Evolutionary conservation across 352 stramenopile species (phyloP).

Genomic region (Phytopythium boreale): DNA sequence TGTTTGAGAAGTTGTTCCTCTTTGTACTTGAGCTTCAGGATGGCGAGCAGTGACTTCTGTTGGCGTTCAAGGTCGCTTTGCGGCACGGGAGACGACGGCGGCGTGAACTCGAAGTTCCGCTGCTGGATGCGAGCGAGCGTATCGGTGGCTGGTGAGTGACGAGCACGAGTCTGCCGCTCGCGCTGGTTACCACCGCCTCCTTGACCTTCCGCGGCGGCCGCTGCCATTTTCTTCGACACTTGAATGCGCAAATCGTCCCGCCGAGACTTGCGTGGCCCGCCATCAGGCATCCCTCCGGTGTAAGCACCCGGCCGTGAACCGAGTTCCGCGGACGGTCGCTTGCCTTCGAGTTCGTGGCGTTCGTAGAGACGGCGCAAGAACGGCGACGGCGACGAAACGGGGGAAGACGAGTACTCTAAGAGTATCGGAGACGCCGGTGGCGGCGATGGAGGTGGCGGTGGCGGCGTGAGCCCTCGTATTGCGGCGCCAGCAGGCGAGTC

Average conservation of each 20-base stretch:
- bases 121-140: conserved; percentile 5
- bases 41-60: conserved; percentile 55
- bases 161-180: conserved; percentile 1
- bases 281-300: not conserved
- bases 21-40: conserved; percentile 57
- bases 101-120: conserved; percentile 32
- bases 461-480: not conserved
- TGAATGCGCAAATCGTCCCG: conserved; percentile 69
- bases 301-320: not conserved
- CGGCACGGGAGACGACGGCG: conserved; percentile 60
- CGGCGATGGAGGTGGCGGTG: not conserved
- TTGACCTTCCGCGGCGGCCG: conserved; percentile 15
- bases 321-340: not conserved
- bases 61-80: conserved; percentile 58
- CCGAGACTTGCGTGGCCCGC: conserved; percentile 16
- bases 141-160: conserved; percentile 5
- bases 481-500: not conserved
- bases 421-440: conserved; percentile 13
- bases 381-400: conserved; percentile 24
- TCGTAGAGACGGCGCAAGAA: conserved; percentile 22
- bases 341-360: conserved; percentile 19
- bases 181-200: not conserved
- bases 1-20: conserved; percentile 68
- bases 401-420: conserved; percentile 31
- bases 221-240: conserved; percentile 78